Evolutionary conservation across 78 protist genomes (phyloP).

Genomic region (Paratrimastix pyriformis): DNA sequence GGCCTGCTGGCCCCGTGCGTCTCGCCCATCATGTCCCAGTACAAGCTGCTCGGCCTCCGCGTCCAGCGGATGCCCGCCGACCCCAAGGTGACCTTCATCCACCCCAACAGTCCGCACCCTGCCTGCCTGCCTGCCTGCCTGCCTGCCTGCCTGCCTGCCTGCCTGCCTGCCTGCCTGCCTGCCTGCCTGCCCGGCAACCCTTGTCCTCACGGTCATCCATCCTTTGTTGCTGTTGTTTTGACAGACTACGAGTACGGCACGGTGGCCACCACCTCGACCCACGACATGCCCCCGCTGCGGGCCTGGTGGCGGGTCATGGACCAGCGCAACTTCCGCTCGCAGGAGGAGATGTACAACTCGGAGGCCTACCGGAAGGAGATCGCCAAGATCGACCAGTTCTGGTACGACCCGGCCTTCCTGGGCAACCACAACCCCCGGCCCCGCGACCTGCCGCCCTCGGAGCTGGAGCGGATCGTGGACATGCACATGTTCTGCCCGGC

Average conservation of each 20-base stretch:
- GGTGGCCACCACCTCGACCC: constrained; percentile 30
- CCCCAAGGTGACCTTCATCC: not conserved
- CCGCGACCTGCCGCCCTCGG: not conserved
- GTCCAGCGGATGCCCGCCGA: constrained; percentile 33
- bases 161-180: too few relatives aligned
- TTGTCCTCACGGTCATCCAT: too few relatives aligned
- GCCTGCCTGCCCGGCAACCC: too few relatives aligned
- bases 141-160: too few relatives aligned
- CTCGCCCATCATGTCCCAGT: not conserved
- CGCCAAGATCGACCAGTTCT: not conserved
- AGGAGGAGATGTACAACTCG: not conserved
- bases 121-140: too few relatives aligned
- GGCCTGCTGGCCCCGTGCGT: constrained; percentile 20
- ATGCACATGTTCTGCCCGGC: constrained; percentile 10
- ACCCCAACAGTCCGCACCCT: too few relatives aligned
- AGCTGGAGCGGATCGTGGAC: constrained; percentile 7
- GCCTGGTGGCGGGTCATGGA: constrained; percentile 17
- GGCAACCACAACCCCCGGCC: constrained; percentile 1
- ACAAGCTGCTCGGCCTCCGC: constrained; percentile 22
- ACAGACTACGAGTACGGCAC: not conserved
- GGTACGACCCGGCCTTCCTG: constrained; percentile 16
- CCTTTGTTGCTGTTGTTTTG: too few relatives aligned
- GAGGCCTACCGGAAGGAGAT: not conserved
- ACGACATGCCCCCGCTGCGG: constrained; percentile 33
- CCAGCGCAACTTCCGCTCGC: not conserved